Conservation (phyloP, 768 basidiomycete genomes). For the Auriscalpium orientale region DNA sequence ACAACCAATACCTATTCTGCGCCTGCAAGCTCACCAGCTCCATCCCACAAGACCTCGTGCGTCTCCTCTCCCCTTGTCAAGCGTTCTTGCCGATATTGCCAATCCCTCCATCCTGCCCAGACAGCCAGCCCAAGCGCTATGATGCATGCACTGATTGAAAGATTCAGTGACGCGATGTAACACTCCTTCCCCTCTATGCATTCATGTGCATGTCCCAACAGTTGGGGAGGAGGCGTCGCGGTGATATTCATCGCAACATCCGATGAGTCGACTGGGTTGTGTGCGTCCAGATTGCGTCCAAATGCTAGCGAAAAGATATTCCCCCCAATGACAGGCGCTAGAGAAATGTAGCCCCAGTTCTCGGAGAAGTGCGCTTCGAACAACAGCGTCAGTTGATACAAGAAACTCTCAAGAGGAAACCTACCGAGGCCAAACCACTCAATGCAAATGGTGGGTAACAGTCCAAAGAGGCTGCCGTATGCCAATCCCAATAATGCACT, state of each 20-base stretch:
- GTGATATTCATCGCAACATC: conserved; percentile 2
- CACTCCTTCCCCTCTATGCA: conserved; percentile 20
- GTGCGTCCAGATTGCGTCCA: conserved; percentile 73
- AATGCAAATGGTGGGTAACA: conserved; percentile 67
- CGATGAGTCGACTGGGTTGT: conserved; percentile 29
- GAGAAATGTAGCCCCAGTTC: conserved; percentile 77
- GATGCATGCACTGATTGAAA: conserved; percentile 17
- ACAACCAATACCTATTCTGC: neutral
- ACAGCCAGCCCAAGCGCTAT: conserved; percentile 16
- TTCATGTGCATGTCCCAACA: neutral
- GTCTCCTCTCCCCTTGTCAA: neutral
- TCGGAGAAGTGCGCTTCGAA: conserved; percentile 62
- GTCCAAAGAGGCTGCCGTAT: conserved; percentile 68
- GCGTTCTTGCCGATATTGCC: conserved; percentile 3
- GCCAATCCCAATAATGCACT: conserved; percentile 50
- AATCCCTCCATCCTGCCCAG: conserved; percentile 19
- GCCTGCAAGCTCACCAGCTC: neutral
- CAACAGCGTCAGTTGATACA: neutral
- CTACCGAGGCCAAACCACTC: conserved; percentile 87
- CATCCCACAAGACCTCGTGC: conserved; percentile 8
- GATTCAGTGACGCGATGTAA: conserved; percentile 17
- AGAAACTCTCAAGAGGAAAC: conserved; percentile 22
- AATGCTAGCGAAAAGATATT: conserved; percentile 84
- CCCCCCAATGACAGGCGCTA: conserved; percentile 70
- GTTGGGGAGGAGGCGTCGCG: neutral